phyloP scores from a whole-genome alignment of 2,329 filamentous ascomycete genomes.

The Exserohilum turcica region DNA sequence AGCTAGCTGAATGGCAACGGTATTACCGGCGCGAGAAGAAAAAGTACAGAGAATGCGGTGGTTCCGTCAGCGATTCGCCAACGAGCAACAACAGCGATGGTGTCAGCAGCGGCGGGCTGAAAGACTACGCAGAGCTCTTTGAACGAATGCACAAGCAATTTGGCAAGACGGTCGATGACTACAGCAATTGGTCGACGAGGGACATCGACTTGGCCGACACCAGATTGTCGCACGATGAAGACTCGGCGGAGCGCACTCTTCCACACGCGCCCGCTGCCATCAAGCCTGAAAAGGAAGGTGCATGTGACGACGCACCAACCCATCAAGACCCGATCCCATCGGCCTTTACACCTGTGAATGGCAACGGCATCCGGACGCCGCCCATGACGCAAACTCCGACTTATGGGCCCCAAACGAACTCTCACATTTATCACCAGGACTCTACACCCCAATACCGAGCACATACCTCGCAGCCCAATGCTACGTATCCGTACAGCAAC shows the following conservation, averaged over 20 bases:
- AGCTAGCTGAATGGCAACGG: conserved; percentile 15
- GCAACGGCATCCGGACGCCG: background rate
- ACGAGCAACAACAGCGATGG: conserved; percentile 25
- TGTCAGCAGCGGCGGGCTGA: conserved; percentile 21
- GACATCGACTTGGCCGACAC: conserved; percentile 18
- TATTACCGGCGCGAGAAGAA: conserved; percentile 17
- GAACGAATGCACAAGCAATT: conserved; percentile 29
- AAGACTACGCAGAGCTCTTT: conserved; percentile 23
- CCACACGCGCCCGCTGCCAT: background rate
- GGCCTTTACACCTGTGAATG: conserved; percentile 21
- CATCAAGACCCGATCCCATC: background rate
- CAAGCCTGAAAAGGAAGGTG: conserved; percentile 10
- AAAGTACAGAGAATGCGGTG: conserved; percentile 20
- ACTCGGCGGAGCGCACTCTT: conserved; percentile 13
- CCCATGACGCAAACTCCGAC: background rate
- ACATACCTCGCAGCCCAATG: background rate
- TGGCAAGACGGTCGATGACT: conserved; percentile 16
- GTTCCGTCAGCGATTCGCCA: conserved; percentile 23
- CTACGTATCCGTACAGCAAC: background rate
- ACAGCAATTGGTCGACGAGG: conserved; percentile 12
- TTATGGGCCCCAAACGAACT: background rate
- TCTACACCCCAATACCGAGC: background rate
- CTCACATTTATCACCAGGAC: background rate
- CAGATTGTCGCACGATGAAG: conserved; percentile 22
- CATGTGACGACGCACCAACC: background rate